Percentiles rank a stretch among this genome's conserved stretches.
These are phyloP conservation scores for Penicillium rolfsii DNA, from an alignment of 2,329 filamentous ascomycete genomes.

Conservation along the genomic window DNA sequence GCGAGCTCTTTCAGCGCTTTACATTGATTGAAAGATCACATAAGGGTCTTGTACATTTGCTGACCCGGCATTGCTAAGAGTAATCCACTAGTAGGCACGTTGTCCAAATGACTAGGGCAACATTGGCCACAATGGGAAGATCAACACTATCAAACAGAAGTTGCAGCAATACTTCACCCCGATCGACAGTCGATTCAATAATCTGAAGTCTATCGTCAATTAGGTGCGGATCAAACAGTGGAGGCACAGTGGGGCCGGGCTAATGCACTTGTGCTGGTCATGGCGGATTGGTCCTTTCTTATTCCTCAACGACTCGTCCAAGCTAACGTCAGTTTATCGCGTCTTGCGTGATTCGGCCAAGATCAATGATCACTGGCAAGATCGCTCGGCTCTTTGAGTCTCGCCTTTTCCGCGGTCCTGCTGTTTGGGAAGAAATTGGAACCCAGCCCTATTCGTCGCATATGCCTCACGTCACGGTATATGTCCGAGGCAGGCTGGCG, in stretches of 20 bases:
- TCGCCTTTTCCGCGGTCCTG: background rate
- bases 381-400: background rate
- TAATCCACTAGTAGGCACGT: background rate
- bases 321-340: slow-evolving; percentile 30
- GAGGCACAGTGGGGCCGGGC: slow-evolving; percentile 8
- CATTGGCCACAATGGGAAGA: no score
- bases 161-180: no score
- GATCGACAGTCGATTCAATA: background rate
- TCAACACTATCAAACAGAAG: background rate
- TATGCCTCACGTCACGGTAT: slow-evolving; percentile 1
- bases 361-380: background rate
- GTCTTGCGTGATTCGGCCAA: slow-evolving; percentile 33
- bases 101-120: background rate
- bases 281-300: background rate
- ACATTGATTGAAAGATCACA: background rate
- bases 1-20: background rate
- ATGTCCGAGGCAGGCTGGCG: background rate
- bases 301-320: slow-evolving; percentile 11
- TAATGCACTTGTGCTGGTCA: background rate
- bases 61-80: background rate
- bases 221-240: background rate
- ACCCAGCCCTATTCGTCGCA: background rate
- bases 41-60: background rate
- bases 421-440: background rate
- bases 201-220: background rate